Conservation (phyloP, 2,329 filamentous ascomycete species). For the Tolypocladium album region DNA sequence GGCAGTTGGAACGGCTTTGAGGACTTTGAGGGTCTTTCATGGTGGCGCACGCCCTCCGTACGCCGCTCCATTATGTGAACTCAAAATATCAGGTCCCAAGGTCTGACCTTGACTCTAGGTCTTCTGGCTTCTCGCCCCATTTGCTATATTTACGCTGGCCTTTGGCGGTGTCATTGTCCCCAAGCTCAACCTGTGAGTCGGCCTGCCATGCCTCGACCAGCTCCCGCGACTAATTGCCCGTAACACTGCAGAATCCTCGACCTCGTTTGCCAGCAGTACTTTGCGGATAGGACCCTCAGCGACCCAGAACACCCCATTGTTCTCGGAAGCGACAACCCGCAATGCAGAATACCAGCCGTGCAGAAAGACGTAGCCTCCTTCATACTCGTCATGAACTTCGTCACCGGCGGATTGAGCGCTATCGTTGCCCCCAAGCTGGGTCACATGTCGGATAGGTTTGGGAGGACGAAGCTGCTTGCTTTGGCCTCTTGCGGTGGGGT, state of each 20-base stretch:
- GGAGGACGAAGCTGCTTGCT: slow-evolving; percentile 64
- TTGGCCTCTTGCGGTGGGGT: slow-evolving; percentile 67
- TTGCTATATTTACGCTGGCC: slow-evolving; percentile 71
- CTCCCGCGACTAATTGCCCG: background rate
- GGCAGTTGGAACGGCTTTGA: slow-evolving; percentile 34
- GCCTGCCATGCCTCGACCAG: background rate
- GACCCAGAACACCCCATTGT: slow-evolving; percentile 52
- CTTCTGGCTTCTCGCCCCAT: slow-evolving; percentile 74
- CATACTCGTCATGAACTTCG: slow-evolving; percentile 62
- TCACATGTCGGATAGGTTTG: slow-evolving; percentile 76
- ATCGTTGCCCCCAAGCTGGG: slow-evolving; percentile 76
- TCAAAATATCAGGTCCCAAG: background rate
- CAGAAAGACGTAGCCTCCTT: slow-evolving; percentile 70
- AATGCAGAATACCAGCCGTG: slow-evolving; percentile 72
- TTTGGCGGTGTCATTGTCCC: slow-evolving; percentile 82
- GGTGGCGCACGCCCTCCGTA: slow-evolving; percentile 55
- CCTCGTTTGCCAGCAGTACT: slow-evolving; percentile 75
- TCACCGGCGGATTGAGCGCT: slow-evolving; percentile 68
- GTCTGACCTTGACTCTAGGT: slow-evolving; percentile 39
- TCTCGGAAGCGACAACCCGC: slow-evolving; percentile 59
- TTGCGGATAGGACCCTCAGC: slow-evolving; percentile 50
- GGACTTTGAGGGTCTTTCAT: slow-evolving; percentile 51
- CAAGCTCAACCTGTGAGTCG: slow-evolving; percentile 63
- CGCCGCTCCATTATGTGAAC: slow-evolving; percentile 10
- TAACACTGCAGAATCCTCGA: slow-evolving; percentile 50